Percentiles rank a stretch among this genome's conserved stretches.
Evolutionary conservation across 106 monocot species (phyloP).

Genomic region (Apostasia ramifera): DNA sequence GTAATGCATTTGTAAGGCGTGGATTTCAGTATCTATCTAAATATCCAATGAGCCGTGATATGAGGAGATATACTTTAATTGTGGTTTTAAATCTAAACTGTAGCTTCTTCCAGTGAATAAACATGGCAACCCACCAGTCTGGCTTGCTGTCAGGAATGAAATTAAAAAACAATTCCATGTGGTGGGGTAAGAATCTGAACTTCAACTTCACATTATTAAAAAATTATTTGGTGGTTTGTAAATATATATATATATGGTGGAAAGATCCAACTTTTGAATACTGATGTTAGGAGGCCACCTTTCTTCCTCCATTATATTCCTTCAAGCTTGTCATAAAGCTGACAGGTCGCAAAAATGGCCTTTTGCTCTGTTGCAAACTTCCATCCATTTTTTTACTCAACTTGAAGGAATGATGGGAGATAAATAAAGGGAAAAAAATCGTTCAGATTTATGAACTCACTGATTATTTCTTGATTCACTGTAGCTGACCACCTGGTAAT

Average conservation of each 20-base stretch:
- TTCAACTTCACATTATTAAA: neutral
- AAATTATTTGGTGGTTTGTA: neutral
- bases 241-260: no score
- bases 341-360: no score
- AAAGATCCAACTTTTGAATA: no score
- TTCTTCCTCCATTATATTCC: neutral
- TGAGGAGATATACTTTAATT: neutral
- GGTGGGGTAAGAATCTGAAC: neutral
- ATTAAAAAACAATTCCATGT: neutral
- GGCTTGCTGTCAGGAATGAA: neutral
- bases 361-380: no score
- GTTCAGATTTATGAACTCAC: slow-evolving; percentile 21
- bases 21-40: no score
- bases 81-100: neutral
- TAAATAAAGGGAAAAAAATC: neutral
- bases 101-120: neutral
- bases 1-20: neutral
- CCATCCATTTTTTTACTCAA: no score
- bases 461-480: slow-evolving; percentile 27
- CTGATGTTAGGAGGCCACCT: neutral
- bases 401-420: neutral
- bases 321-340: slow-evolving; percentile 3
- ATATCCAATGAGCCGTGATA: no score
- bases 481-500: slow-evolving; percentile 73
- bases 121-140: neutral